phyloP scores from a whole-genome alignment of 495 filamentous ascomycete genomes.

The Hyaloscypha finlandica region DNA sequence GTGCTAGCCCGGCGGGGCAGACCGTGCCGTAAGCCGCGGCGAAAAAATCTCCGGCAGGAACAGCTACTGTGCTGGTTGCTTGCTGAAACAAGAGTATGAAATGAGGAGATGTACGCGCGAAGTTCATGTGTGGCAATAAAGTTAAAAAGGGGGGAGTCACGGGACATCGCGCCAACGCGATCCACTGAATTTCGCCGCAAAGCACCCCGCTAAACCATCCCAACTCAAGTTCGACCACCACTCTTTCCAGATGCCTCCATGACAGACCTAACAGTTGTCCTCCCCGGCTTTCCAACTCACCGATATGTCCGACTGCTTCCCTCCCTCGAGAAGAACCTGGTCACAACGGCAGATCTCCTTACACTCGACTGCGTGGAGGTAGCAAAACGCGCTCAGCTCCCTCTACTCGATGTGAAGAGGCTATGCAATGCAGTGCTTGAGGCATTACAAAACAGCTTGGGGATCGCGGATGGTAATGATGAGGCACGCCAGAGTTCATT shows the following conservation, averaged over 20 bases:
- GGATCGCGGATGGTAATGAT: slow-evolving; percentile 35
- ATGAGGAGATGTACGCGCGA: too few species aligned
- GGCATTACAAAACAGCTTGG: slow-evolving; percentile 66
- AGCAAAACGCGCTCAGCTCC: slow-evolving; percentile 81
- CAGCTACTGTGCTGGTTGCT: too few species aligned
- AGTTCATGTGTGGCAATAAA: too few species aligned
- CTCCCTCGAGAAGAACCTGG: slow-evolving; percentile 69
- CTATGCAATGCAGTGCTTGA: slow-evolving; percentile 64
- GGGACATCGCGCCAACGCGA: neutral
- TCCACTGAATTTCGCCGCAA: neutral
- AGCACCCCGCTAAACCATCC: slow-evolving; percentile 7
- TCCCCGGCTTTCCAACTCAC: slow-evolving; percentile 74
- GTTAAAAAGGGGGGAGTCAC: neutral
- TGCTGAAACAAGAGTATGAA: too few species aligned
- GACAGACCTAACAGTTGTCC: slow-evolving; percentile 85
- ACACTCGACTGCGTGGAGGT: slow-evolving; percentile 82
- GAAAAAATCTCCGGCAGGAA: too few species aligned
- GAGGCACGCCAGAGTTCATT: slow-evolving; percentile 2
- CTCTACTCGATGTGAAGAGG: slow-evolving; percentile 74
- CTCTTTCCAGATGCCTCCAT: slow-evolving; percentile 46
- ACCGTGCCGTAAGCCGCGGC: too few species aligned
- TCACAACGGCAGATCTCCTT: slow-evolving; percentile 84
- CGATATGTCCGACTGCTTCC: slow-evolving; percentile 73
- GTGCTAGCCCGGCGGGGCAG: too few species aligned
- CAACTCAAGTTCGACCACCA: neutral